These are phyloP conservation scores for Themeda triandra DNA, from an alignment of 176 grass and related monocot genomes.

Conservation along the genomic window DNA sequence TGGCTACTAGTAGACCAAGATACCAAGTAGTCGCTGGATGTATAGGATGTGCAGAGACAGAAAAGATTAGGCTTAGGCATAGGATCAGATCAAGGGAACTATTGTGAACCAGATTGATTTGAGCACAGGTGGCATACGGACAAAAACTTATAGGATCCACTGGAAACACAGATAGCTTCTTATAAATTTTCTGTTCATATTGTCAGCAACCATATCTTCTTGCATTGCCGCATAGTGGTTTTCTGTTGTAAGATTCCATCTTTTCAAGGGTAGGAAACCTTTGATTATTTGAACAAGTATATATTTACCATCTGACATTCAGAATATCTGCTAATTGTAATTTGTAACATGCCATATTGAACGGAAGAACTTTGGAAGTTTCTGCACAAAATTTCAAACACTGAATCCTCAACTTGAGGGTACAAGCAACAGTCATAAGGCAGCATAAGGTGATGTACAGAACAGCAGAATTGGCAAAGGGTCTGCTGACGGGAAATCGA, in stretches of 20 bases:
- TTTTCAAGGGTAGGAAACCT: not conserved
- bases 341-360: not conserved
- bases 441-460: not conserved
- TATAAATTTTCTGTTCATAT: too few relatives aligned
- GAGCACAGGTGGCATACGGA: not conserved
- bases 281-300: not conserved
- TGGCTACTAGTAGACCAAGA: constrained; percentile 16
- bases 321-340: not conserved
- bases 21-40: not conserved
- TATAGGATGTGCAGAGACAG: constrained; percentile 18
- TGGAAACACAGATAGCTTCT: too few relatives aligned
- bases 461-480: not conserved
- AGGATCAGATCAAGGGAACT: not conserved
- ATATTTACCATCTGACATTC: not conserved
- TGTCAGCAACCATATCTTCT: too few relatives aligned
- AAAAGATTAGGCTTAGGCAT: not conserved
- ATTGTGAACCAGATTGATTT: not conserved
- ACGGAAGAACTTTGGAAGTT: not conserved
- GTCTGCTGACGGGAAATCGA: not conserved
- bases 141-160: not conserved
- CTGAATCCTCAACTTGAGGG: not conserved
- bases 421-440: not conserved
- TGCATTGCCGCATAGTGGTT: too few relatives aligned
- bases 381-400: not conserved
- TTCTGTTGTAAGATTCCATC: too few relatives aligned